Base-by-base conservation (phyloP, 176 grass and related monocot genomes). In the Phoenix roebelenii region DNA sequence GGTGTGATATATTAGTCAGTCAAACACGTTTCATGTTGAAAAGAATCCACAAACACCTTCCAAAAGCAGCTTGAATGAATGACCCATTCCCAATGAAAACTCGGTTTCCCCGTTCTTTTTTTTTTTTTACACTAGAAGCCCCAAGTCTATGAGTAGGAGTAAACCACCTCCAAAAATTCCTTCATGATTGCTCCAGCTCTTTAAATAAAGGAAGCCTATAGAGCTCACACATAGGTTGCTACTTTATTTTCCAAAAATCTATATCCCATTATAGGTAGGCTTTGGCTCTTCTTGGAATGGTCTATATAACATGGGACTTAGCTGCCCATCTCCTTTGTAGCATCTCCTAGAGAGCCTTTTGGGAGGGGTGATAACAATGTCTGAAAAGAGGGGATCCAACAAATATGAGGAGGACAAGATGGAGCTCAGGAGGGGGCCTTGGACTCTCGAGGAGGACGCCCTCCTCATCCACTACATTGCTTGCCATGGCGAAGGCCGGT, bases 21-120 rank as follows among this genome's bases (percentile, higher is more conserved):
- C 89, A 95, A 95, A 95, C 89, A 95, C 89, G 89, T 80, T 85
- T 88, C 89, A 85, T 82, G 77, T 73, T 82, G 85, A 64, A 85
- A 72, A 95, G 89, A 95, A 88, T 95, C 84, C 64, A 72, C 72
- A 80, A 80, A 71, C 59, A 26, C 57, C 58, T 59, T 44, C 35
- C 35, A 44, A 44, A 44, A 44, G 35, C 23, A 77, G 48, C 49
- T 52, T 52, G 22, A 50, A 72, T 51, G 12, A 32, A 54, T 61
- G 25, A 9, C 25, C 67, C 64, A 59, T 44, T 82, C 68, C 60
- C 64, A 71, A 44, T 20, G 7, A 9, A 3, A 44, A 44, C 35
- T 44, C 35, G 35, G 35, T 44, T 14, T 14, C 10, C 35, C 35
- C 35, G 10, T 77, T 54, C 22, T 16, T 57, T 35, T 52, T 52